These are phyloP conservation scores for Podosphaera fusca DNA, from an alignment of 2,329 filamentous ascomycete genomes.

Conservation along the genomic window DNA sequence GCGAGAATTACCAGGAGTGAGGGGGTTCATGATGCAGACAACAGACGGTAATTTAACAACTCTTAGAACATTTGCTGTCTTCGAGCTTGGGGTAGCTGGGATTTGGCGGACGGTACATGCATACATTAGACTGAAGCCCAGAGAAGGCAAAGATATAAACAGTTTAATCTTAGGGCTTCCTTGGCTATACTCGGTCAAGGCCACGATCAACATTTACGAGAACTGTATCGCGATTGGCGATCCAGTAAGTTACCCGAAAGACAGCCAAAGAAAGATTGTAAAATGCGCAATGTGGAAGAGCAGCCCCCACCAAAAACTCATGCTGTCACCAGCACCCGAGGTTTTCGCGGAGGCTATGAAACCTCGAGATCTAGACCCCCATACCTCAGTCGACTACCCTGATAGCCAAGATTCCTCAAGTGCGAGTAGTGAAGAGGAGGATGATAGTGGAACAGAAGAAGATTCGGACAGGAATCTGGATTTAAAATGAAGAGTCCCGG, in stretches of 20 bases:
- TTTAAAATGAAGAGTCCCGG: too few relatives aligned
- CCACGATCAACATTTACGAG: background rate
- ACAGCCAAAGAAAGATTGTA: background rate
- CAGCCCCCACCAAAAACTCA: background rate
- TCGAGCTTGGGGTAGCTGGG: background rate
- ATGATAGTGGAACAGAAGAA: too few relatives aligned
- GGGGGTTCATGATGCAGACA: background rate
- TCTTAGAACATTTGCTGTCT: background rate
- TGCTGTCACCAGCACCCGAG: background rate
- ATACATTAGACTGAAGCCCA: background rate
- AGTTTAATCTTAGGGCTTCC: background rate
- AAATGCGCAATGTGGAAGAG: background rate
- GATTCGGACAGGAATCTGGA: too few relatives aligned
- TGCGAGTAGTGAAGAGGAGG: too few relatives aligned
- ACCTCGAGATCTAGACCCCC: background rate
- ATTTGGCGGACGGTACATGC: background rate
- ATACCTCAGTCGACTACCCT: too few relatives aligned
- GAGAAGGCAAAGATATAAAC: background rate
- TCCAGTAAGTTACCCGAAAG: background rate
- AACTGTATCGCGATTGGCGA: background rate
- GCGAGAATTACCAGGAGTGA: background rate
- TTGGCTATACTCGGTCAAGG: background rate
- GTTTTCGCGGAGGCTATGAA: background rate
- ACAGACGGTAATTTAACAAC: background rate
- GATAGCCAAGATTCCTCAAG: too few relatives aligned